Conservation (phyloP, 345 rosid genomes). For the Excoecaria cochinchinensis region DNA sequence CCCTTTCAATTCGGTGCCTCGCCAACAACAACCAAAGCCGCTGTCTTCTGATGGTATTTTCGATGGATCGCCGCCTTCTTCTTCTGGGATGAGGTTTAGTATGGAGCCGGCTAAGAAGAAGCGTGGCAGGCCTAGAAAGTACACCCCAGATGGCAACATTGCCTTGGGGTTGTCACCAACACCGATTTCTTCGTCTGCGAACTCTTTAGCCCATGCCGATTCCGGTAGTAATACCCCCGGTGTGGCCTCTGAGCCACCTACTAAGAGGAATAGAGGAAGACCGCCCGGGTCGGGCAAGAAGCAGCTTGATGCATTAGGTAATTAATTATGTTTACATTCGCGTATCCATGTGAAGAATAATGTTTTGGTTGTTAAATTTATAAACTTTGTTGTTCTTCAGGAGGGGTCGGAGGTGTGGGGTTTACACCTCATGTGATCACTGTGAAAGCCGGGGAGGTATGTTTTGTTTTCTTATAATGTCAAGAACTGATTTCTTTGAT, state of each 20-base stretch:
- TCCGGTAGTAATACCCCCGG: slow-evolving; percentile 34
- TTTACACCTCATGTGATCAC: slow-evolving; percentile 95
- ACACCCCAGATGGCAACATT: slow-evolving; percentile 80
- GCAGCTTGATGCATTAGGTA: slow-evolving; percentile 95
- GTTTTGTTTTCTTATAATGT: slow-evolving; percentile 6
- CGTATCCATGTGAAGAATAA: not conserved
- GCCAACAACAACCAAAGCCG: slow-evolving; percentile 20
- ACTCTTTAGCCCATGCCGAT: slow-evolving; percentile 45
- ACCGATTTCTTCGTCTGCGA: slow-evolving; percentile 47
- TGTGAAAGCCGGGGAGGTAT: slow-evolving; percentile 86
- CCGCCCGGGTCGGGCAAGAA: slow-evolving; percentile 92
- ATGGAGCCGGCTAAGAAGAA: slow-evolving; percentile 69
- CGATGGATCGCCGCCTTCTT: slow-evolving; percentile 64
- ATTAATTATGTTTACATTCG: not conserved
- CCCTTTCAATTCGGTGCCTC: slow-evolving; percentile 29
- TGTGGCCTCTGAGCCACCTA: slow-evolving; percentile 46
- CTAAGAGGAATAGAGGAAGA: slow-evolving; percentile 76
- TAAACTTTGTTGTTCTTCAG: slow-evolving; percentile 27
- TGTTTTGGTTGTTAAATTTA: not conserved
- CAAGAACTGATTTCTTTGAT: not conserved
- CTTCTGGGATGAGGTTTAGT: slow-evolving; percentile 41
- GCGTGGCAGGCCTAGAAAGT: slow-evolving; percentile 90
- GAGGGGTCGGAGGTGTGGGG: slow-evolving; percentile 78
- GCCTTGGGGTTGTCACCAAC: slow-evolving; percentile 70
- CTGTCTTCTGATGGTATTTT: slow-evolving; percentile 31